These are phyloP conservation scores for Trichophyton mentagrophytes DNA, from an alignment of 2,329 filamentous ascomycete species.

Conservation along the genomic window DNA sequence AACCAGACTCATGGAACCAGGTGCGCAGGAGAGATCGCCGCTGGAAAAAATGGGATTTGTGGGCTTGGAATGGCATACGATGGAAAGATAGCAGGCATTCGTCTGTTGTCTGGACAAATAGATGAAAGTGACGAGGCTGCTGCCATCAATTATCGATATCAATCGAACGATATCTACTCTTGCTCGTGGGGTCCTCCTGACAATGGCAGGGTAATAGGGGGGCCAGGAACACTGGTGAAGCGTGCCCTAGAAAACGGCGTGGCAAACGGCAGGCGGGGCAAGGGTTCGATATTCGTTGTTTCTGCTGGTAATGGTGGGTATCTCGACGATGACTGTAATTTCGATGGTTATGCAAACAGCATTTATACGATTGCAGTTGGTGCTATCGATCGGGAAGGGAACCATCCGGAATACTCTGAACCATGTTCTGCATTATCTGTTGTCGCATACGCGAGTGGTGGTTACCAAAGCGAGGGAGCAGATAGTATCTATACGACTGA, in stretches of 20 bases:
- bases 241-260: constrained; percentile 84
- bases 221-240: constrained; percentile 74
- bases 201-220: constrained; percentile 88
- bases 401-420: constrained; percentile 77
- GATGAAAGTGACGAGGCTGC: constrained; percentile 59
- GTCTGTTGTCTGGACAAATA: constrained; percentile 83
- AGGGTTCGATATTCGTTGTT: constrained; percentile 90
- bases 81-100: constrained; percentile 50
- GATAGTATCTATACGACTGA: too few relatives aligned
- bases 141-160: constrained; percentile 81
- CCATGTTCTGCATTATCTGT: too few relatives aligned
- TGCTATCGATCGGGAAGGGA: constrained; percentile 71
- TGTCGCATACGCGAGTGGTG: too few relatives aligned
- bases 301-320: constrained; percentile 94
- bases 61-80: too few relatives aligned
- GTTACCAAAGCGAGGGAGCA: too few relatives aligned
- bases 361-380: constrained; percentile 99
- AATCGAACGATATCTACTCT: constrained; percentile 92
- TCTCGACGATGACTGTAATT: constrained; percentile 66
- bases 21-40: too few relatives aligned
- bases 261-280: constrained; percentile 69
- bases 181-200: constrained; percentile 98
- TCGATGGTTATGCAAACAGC: constrained; percentile 97
- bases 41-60: too few relatives aligned
- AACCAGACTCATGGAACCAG: too few relatives aligned